These are phyloP conservation scores for Scleroderma citrinum DNA, from an alignment of 768 basidiomycete species.

Conservation along the genomic window DNA sequence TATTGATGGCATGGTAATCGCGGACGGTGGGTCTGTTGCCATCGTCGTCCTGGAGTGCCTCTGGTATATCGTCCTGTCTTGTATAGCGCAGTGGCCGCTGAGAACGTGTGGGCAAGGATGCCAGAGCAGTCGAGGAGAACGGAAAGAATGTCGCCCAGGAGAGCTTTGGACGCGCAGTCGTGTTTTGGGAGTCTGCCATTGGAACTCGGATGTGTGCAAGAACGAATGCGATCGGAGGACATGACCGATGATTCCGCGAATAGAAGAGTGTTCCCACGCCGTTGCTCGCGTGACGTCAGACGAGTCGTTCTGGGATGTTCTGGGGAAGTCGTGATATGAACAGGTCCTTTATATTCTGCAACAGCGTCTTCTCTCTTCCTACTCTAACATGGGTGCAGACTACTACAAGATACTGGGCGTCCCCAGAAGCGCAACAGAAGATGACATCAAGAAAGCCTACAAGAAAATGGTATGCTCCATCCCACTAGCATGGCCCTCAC, in stretches of 20 bases:
- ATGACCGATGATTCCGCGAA: background rate
- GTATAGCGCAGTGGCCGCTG: slow-evolving; percentile 44
- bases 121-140: slow-evolving; percentile 62
- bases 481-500: slow-evolving; percentile 1
- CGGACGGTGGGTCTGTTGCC: slow-evolving; percentile 57
- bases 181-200: slow-evolving; percentile 15
- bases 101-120: slow-evolving; percentile 38
- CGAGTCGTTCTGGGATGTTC: slow-evolving; percentile 33
- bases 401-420: slow-evolving; percentile 86
- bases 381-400: slow-evolving; percentile 63
- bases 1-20: slow-evolving; percentile 73
- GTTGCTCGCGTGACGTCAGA: slow-evolving; percentile 24
- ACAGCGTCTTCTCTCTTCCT: background rate
- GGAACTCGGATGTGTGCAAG: too few species aligned
- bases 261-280: slow-evolving; percentile 4
- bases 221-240: too few species aligned
- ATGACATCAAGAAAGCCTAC: slow-evolving; percentile 91
- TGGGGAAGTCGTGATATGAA: slow-evolving; percentile 9
- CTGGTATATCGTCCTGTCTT: slow-evolving; percentile 70
- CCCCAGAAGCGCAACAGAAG: slow-evolving; percentile 64
- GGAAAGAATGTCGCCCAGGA: slow-evolving; percentile 65
- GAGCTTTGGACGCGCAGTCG: slow-evolving; percentile 38
- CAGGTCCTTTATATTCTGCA: background rate
- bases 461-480: slow-evolving; percentile 72
- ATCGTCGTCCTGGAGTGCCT: slow-evolving; percentile 40